Conservation (phyloP, 257 asterid species). For the Lycium ferocissimum region DNA sequence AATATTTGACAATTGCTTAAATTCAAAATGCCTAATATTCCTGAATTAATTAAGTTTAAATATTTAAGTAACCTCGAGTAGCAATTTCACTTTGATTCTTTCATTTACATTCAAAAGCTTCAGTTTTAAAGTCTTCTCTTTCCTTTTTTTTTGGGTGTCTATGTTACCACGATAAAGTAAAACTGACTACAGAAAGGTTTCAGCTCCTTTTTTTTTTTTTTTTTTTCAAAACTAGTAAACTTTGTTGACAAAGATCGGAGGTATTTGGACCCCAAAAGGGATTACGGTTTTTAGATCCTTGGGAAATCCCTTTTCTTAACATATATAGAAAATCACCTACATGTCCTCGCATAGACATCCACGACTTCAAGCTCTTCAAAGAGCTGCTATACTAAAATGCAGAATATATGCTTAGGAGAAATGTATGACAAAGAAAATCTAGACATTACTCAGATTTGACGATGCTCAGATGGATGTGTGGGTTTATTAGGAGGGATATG, state of each 20-base stretch:
- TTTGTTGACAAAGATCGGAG: neutral
- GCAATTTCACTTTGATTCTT: neutral
- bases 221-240: neutral
- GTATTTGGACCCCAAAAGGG: no score
- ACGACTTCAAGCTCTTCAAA: neutral
- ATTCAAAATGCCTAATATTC: neutral
- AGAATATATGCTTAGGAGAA: neutral
- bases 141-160: neutral
- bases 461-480: no score
- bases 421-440: slow-evolving; percentile 5
- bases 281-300: no score
- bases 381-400: neutral
- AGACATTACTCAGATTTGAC: neutral
- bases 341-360: neutral
- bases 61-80: neutral
- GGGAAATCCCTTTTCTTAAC: no score
- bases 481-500: no score
- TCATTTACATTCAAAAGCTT: neutral
- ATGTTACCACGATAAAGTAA: neutral
- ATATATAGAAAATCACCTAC: neutral
- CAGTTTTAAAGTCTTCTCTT: neutral
- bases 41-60: neutral
- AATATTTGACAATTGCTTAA: neutral
- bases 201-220: neutral
- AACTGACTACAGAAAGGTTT: neutral